Base-by-base conservation (phyloP, 106 monocot genomes). In the Vanilla planifolia region DNA sequence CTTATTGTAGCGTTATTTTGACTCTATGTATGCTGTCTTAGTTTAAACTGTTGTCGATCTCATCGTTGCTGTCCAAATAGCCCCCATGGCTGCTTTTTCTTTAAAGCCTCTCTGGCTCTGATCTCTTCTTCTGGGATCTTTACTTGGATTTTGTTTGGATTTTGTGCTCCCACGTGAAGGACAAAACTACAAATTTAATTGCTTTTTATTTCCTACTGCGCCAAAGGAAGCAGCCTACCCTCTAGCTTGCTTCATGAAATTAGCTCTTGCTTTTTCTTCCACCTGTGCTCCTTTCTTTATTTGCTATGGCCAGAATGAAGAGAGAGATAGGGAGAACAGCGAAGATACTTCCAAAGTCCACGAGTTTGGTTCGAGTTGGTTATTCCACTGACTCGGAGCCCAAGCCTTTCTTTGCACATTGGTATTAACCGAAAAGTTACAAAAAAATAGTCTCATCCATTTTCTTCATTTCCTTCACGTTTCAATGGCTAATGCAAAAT, bases 141-240 rank as follows among this genome's bases (percentile, higher is more conserved):
- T 76, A 43, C 65, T 77, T 82, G 63, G 75, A 71, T 72, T 76
- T 76, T 47, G 80, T 63, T 72, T 63, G 66, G 71, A 84, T 74
- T 75, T 66, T 77, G 65, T 82, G 77, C 35, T 77, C 73, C 77
- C 82, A 82, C 66, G 82, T 77, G 82, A 79, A 71, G 43, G 68
- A 56, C 69, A 70, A 62, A 60, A 27, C 43, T 11, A 47, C 46
- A 40, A 69, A 73, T 66, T 76, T 61, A 74, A 64, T 76, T 71
- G 80, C 11, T 22, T 8, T 76, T 42, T 33, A 21, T 73, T 45
- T 60, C 33, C 53, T 33, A 57, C 60, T 35, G 61, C 45, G 43
- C 29, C 33, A 71, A 41, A 51, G 22, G 51, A 6, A 41, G 40
- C 16, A 28, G 5, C 40, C 10, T 27, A 7, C 35, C 5, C 36